Evolutionary conservation across 1,284 basidiomycete species (phyloP), one percentile per base, ranked within the genome.

Genomic region (Heterobasidion occidentale): DNA sequence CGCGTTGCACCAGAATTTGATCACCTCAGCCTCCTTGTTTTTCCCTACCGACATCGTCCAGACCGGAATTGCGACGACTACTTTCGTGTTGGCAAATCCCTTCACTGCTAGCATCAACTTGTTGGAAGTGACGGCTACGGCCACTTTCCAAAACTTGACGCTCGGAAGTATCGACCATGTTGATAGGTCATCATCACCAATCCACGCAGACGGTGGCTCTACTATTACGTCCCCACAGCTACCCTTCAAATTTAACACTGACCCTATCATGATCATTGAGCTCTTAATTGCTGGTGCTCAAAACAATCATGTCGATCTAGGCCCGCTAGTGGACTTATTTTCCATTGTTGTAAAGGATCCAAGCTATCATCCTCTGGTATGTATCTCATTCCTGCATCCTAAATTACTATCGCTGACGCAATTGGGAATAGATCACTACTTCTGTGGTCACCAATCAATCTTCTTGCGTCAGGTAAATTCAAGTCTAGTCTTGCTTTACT

Each of bases 31-130:
- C 2, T 75, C 77, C 4, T 70, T 87, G 44, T 70, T 72, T 36
- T 84, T 87, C 69, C 84, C 84, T 1, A 70, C 70, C 8, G 69
- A 87, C 59, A 83, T 87, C 51, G 78, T 77, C 8, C 70, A 76
- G 58, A 86, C 80, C 0, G 82, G 81, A 8, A 66, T 84, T 34
- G 84, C 84, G 2, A 71, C 73, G 34, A 73, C 79, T 2, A 71
- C 78, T 0, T 86, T 88, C 63, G 72, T 71, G 1, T 73, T 91
- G 48, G 71, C 72, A 14, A 92, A 91, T 64, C 88, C 88, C 2
- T 91, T 91, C 71, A 89, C 86, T 0, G 87, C 88, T 11, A 82
- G 81, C 62, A 83, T 91, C 67, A 88, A 86, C 66, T 67, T 91
- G 17, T 65, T 86, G 36, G 67, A 73, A 56, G 71, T 91, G n/a